Conservation (phyloP, 768 basidiomycete genomes). For the Suillus subaureus region DNA sequence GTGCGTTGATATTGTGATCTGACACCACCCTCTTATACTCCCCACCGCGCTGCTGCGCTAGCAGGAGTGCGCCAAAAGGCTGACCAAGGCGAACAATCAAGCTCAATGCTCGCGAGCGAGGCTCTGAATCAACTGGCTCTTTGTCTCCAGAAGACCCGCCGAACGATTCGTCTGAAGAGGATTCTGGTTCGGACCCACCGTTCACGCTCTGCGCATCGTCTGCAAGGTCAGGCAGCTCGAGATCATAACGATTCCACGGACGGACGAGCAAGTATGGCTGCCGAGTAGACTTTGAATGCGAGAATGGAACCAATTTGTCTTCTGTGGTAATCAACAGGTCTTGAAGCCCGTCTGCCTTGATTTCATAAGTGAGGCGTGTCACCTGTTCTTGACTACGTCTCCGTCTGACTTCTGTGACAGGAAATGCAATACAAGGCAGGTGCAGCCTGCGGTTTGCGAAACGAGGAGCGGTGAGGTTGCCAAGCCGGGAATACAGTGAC, state of each 20-base stretch:
- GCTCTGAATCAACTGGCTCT: neutral
- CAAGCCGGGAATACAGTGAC: neutral
- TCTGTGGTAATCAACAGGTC: neutral
- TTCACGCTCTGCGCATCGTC: neutral
- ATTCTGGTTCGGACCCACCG: neutral
- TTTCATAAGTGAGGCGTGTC: neutral
- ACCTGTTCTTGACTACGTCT: neutral
- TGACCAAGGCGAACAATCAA: neutral
- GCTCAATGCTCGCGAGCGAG: neutral
- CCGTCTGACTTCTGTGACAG: neutral
- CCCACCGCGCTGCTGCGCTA: neutral
- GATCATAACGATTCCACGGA: neutral
- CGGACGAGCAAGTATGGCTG: neutral
- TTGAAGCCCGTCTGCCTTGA: neutral
- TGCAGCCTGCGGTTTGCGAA: neutral
- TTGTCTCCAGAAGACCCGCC: neutral
- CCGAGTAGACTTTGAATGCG: neutral
- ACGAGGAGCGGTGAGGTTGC: neutral
- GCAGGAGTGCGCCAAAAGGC: conserved; percentile 2
- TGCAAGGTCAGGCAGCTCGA: neutral
- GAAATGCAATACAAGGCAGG: neutral
- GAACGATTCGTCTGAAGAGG: neutral
- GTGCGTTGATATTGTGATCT: neutral
- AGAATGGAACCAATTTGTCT: neutral
- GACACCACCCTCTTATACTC: neutral